Evolutionary conservation across 805 yeast genomes (phyloP).

Genomic region (Pichia ethanolica): DNA sequence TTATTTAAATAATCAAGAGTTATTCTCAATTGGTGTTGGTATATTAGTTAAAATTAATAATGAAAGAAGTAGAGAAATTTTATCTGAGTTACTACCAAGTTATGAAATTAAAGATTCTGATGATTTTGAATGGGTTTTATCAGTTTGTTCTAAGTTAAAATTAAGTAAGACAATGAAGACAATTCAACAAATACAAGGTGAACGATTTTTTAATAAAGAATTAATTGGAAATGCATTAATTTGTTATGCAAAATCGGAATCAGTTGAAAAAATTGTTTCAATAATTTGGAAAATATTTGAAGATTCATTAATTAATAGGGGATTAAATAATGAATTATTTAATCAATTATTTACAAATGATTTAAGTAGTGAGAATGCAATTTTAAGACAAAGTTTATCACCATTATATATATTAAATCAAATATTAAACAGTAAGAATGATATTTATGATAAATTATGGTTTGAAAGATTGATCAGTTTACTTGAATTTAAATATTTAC

Average conservation of each 20-base stretch:
- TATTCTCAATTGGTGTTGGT: conserved; percentile 68
- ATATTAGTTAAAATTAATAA: conserved; percentile 43
- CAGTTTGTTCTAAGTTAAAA: conserved; percentile 62
- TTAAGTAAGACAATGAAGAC: conserved; percentile 50
- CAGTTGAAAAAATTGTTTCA: conserved; percentile 41
- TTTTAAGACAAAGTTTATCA: conserved; percentile 58
- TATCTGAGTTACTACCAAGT: conserved; percentile 53
- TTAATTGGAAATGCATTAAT: conserved; percentile 51
- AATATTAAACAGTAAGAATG: conserved; percentile 32
- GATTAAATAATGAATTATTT: conserved; percentile 25
- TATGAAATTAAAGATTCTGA: conserved; percentile 60
- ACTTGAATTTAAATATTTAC: conserved; percentile 46
- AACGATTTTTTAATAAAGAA: conserved; percentile 20
- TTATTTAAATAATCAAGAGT: conserved; percentile 42
- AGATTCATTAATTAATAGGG: conserved; percentile 44
- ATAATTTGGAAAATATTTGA: conserved; percentile 59
- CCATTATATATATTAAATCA: conserved; percentile 62
- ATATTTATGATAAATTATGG: conserved; percentile 17
- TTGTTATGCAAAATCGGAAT: conserved; percentile 58
- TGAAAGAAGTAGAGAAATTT: conserved; percentile 34
- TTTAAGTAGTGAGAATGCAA: conserved; percentile 29
- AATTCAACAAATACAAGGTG: conserved; percentile 48
- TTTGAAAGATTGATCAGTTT: conserved; percentile 31
- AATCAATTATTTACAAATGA: conserved; percentile 1
- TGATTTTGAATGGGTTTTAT: conserved; percentile 72